Evolutionary conservation across 1,139 yeast species (phyloP).

Genomic region (Pichia sp.): DNA sequence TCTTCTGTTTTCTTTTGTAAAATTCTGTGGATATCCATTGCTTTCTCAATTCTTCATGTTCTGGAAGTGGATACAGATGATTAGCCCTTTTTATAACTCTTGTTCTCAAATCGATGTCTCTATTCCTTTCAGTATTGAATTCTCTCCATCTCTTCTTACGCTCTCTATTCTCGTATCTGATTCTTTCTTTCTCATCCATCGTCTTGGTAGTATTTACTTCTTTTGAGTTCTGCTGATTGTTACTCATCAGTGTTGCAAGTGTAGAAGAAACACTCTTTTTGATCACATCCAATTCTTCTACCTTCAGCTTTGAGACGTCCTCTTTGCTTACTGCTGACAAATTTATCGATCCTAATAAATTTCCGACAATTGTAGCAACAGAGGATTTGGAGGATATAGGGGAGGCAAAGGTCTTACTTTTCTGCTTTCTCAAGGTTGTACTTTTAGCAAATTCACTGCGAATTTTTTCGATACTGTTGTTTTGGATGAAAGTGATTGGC

Average conservation of each 20-base stretch:
- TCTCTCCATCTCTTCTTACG: conserved; percentile 92
- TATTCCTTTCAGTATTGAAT: conserved; percentile 72
- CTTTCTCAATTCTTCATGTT: conserved; percentile 50
- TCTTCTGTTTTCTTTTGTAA: conserved; percentile 55
- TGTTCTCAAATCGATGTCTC: conserved; percentile 80
- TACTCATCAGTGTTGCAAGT: conserved; percentile 19
- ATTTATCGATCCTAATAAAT: conserved; percentile 13
- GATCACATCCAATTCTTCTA: conserved; percentile 19
- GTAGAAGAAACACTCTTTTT: conserved; percentile 20
- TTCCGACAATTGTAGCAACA: conserved; percentile 10
- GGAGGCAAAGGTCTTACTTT: not conserved
- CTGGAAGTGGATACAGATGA: conserved; percentile 58
- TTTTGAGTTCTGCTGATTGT: conserved; percentile 7
- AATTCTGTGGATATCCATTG: conserved; percentile 79
- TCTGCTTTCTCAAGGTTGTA: not conserved
- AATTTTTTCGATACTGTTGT: not conserved
- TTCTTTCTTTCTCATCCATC: conserved; percentile 46
- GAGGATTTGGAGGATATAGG: conserved; percentile 5
- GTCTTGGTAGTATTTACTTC: conserved; percentile 9
- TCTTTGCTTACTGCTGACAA: conserved; percentile 16
- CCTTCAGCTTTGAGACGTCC: conserved; percentile 18
- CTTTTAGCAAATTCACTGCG: not conserved
- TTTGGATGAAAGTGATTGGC: conserved; percentile 11
- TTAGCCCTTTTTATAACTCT: conserved; percentile 73
- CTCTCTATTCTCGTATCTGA: conserved; percentile 70